Evolutionary conservation across 257 asterid species (phyloP), one percentile per base, ranked within the genome.

Genomic region (Fraxinus pennsylvanica): DNA sequence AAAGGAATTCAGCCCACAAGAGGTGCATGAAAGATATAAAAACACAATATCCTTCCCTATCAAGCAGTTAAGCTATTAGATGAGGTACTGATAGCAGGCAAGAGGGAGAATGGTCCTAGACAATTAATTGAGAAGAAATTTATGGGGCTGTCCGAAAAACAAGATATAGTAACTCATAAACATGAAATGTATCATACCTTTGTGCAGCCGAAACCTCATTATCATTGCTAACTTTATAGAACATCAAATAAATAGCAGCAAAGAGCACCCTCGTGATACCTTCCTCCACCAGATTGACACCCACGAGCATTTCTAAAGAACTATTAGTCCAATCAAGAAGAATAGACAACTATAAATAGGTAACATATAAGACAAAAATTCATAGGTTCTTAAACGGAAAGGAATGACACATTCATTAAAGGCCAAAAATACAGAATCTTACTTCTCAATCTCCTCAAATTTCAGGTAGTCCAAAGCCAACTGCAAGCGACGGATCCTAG

Each of bases 221-320:
- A 74, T 93, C 97, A 36, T 82, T 88, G 85, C 94, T 83, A 81
- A 84, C 88, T 84, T 90, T 88, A 83, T 82, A 76, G 81, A 77
- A 85, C 89, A 91, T 93, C 90, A 95, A 85, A 86, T 86, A 88
- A 85, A 84, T 90, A 86, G 90, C 91, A 84, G 96, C 94, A 87
- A 95, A 88, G 84, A 93, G 88, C 88, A 95, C 47, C 85, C 96
- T 89, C 91, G 91, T 81, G 82, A 91, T 86, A 87, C 98, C 97
- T 87, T 95, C 99, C 86, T 87, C 96, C 21, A 95, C 97, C 85
- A 93, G 83, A 83, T 89, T 86, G 87, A 87, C 87, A 73, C 83
- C 81, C 85, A 83, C 85, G 73, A 95, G 99, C 98, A 88, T 89
- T 87, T 88, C 93, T 74, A 95, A 84, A 73, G 99, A 93, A 79